These are phyloP conservation scores for Acanthamoeba triangularis DNA, from an alignment of 208 protist species.

Conservation along the genomic window DNA sequence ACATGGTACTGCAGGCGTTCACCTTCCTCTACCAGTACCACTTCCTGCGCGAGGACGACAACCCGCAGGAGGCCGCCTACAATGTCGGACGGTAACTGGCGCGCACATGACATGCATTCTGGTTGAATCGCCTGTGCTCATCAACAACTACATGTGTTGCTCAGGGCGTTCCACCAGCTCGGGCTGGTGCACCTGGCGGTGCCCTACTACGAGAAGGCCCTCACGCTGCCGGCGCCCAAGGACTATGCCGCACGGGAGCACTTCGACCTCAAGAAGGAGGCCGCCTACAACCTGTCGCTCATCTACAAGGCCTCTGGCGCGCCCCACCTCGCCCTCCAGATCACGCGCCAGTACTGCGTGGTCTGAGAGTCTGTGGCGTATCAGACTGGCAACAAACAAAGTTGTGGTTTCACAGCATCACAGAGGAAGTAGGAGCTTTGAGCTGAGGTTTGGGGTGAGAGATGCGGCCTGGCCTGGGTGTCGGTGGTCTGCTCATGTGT, in stretches of 20 bases:
- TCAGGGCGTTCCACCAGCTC: slow-evolving; percentile 53
- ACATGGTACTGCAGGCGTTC: slow-evolving; percentile 58
- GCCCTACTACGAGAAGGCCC: slow-evolving; percentile 58
- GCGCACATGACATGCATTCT: too few species aligned
- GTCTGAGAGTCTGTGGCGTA: too few species aligned
- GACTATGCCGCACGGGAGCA: not conserved
- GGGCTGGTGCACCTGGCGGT: slow-evolving; percentile 60
- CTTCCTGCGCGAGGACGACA: slow-evolving; percentile 14
- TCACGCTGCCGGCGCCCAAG: not conserved
- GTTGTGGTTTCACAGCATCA: too few species aligned
- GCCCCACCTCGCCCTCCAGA: slow-evolving; percentile 21
- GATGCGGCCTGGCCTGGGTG: too few species aligned
- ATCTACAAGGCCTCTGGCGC: slow-evolving; percentile 67
- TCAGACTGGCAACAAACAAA: too few species aligned
- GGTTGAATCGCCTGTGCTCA: not conserved
- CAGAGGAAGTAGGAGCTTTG: too few species aligned
- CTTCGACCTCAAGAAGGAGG: slow-evolving; percentile 44
- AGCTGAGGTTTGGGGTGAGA: too few species aligned
- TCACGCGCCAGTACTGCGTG: slow-evolving; percentile 30
- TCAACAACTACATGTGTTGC: too few species aligned
- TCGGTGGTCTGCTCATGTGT: too few species aligned
- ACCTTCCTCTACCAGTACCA: slow-evolving; percentile 72
- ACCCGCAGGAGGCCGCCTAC: slow-evolving; percentile 18
- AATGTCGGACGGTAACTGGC: not conserved
- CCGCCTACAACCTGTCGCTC: slow-evolving; percentile 69